Percentiles rank a stretch among this genome's conserved stretches.
Conservation (phyloP, 805 yeast species). For the Schizosaccharomyces japonicus region DNA sequence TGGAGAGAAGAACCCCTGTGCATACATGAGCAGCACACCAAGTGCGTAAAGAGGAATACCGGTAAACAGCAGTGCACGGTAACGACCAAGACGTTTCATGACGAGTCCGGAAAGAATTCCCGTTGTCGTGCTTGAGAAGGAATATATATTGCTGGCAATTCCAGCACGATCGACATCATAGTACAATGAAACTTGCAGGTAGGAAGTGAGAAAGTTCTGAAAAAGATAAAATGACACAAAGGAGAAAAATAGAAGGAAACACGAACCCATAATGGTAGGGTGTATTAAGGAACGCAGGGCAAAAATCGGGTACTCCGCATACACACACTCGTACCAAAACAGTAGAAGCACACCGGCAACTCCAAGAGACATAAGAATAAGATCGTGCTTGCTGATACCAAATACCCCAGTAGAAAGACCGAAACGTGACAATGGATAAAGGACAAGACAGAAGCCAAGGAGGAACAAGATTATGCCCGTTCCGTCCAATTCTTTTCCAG, state of each 20-base stretch:
- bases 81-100: slow-evolving; percentile 25
- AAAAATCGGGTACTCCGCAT: slow-evolving; percentile 17
- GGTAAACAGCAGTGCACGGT: not conserved
- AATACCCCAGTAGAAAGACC: no score
- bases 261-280: slow-evolving; percentile 45
- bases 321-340: slow-evolving; percentile 27
- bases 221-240: slow-evolving; percentile 18
- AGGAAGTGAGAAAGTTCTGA: slow-evolving; percentile 35
- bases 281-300: slow-evolving; percentile 32
- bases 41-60: not conserved
- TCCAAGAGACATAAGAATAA: slow-evolving; percentile 39
- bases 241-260: slow-evolving; percentile 28
- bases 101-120: slow-evolving; percentile 32
- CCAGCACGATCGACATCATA: slow-evolving; percentile 33
- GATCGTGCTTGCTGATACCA: no score
- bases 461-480: slow-evolving; percentile 31
- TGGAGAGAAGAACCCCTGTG: not conserved
- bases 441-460: slow-evolving; percentile 30
- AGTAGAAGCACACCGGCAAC: slow-evolving; percentile 28
- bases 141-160: slow-evolving; percentile 30
- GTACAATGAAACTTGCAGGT: slow-evolving; percentile 28
- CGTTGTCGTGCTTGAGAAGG: slow-evolving; percentile 21
- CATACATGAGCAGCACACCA: not conserved
- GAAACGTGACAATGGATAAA: slow-evolving; percentile 33
- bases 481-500: slow-evolving; percentile 28